Evolutionary conservation across 192 early-diverging fungal genomes (phyloP).

Genomic region (Podila horticola): DNA sequence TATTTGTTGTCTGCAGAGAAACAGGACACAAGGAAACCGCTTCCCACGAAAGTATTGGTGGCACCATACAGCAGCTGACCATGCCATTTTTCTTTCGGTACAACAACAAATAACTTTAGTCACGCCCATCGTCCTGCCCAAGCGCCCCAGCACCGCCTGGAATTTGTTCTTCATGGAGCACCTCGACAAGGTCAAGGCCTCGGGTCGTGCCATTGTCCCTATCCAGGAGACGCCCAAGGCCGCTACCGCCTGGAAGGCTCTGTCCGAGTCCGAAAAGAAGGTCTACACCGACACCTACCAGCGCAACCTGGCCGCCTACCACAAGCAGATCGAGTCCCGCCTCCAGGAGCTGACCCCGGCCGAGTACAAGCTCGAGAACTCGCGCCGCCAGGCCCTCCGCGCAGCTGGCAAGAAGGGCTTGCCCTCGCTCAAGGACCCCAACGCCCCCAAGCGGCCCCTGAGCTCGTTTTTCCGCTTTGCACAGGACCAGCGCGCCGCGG

Average conservation of each 20-base stretch:
- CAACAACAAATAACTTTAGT: background rate
- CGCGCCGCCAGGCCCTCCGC: constrained; percentile 34
- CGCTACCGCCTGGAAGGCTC: constrained; percentile 26
- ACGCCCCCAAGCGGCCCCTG: constrained; percentile 52
- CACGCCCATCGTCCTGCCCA: constrained; percentile 13
- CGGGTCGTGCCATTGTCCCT: constrained; percentile 22
- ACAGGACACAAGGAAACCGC: too few species aligned
- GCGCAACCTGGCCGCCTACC: constrained; percentile 11
- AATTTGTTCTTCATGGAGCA: constrained; percentile 33
- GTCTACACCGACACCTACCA: constrained; percentile 29
- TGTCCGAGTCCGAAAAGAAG: constrained; percentile 19
- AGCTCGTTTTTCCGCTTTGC: constrained; percentile 39
- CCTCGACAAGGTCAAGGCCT: constrained; percentile 33
- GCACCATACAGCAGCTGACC: background rate
- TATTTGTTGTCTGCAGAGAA: too few species aligned
- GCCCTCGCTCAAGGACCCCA: constrained; percentile 41
- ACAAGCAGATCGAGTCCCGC: constrained; percentile 18
- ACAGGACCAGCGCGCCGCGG: constrained; percentile 22
- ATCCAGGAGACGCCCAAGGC: constrained; percentile 7
- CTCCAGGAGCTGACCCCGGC: constrained; percentile 35
- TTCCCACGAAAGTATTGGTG: too few species aligned
- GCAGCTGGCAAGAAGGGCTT: constrained; percentile 32
- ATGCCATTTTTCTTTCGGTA: background rate
- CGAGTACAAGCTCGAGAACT: constrained; percentile 36
- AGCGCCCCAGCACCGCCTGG: constrained; percentile 37